phyloP scores from a whole-genome alignment of 2,329 filamentous ascomycete genomes.

The Penicillium expansum region DNA sequence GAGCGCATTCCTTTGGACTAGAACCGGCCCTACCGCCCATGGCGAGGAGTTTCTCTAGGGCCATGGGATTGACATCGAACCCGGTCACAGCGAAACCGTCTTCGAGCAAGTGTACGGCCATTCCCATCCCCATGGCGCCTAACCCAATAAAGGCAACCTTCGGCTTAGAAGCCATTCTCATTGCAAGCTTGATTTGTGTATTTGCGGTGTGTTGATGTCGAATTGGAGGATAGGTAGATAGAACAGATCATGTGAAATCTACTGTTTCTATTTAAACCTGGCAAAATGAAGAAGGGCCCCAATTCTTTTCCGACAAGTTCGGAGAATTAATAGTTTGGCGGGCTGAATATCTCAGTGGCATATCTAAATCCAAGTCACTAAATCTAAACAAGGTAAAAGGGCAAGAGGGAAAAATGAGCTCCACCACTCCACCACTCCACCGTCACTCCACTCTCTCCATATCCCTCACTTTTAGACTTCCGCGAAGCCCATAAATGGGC shows the following conservation, averaged over 20 bases:
- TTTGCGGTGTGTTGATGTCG: neutral
- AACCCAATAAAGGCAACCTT: slow-evolving; percentile 40
- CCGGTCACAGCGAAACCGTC: slow-evolving; percentile 33
- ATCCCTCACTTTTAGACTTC: neutral
- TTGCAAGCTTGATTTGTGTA: neutral
- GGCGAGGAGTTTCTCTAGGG: slow-evolving; percentile 31
- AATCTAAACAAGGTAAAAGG: neutral
- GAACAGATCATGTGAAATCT: neutral
- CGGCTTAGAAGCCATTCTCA: slow-evolving; percentile 7
- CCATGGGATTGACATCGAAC: slow-evolving; percentile 24
- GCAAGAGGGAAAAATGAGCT: neutral
- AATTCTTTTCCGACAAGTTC: neutral
- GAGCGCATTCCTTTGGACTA: slow-evolving; percentile 30
- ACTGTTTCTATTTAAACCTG: neutral
- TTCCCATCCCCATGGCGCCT: slow-evolving; percentile 42
- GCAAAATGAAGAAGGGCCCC: neutral
- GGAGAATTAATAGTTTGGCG: neutral
- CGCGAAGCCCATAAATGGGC: too few species aligned
- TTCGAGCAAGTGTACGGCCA: slow-evolving; percentile 36
- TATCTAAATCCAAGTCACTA: neutral
- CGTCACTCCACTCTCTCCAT: neutral
- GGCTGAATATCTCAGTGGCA: neutral
- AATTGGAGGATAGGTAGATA: neutral
- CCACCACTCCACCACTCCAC: slow-evolving; percentile 7
- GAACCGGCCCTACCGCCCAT: slow-evolving; percentile 24